Percentiles rank a stretch among this genome's conserved stretches.
phyloP scores from a whole-genome alignment of 345 rosid species.

The Lumnitzera littorea region DNA sequence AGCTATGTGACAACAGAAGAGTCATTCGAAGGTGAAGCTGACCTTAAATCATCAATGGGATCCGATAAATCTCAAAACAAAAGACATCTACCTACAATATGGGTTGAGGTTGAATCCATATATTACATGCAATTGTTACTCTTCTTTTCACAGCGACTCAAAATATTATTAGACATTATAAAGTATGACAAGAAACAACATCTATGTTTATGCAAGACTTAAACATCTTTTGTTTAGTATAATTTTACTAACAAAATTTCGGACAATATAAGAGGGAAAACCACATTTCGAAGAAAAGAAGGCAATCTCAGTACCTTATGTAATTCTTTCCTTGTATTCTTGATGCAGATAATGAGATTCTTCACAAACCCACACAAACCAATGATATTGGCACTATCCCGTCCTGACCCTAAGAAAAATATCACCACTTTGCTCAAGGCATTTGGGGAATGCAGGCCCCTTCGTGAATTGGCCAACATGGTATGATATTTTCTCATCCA shows the following conservation, averaged over 20 bases:
- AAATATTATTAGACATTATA: too few relatives aligned
- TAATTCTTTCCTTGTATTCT: background rate
- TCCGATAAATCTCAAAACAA: slow-evolving; percentile 53
- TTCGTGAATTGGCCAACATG: slow-evolving; percentile 85
- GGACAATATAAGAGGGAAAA: background rate
- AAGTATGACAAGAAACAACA: too few relatives aligned
- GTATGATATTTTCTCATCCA: slow-evolving; percentile 23
- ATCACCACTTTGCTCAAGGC: slow-evolving; percentile 88
- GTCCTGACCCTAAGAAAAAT: slow-evolving; percentile 89
- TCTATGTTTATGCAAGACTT: too few relatives aligned
- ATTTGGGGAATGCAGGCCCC: slow-evolving; percentile 77
- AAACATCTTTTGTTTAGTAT: too few relatives aligned
- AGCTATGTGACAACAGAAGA: slow-evolving; percentile 47
- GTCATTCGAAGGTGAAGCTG: slow-evolving; percentile 40
- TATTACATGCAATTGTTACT: background rate
- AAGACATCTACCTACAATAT: slow-evolving; percentile 68
- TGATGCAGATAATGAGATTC: slow-evolving; percentile 70
- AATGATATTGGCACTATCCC: slow-evolving; percentile 78
- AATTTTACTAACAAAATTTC: too few relatives aligned
- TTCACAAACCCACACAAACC: slow-evolving; percentile 93
- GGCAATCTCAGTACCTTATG: background rate
- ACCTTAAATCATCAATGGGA: slow-evolving; percentile 48
- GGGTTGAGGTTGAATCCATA: slow-evolving; percentile 57
- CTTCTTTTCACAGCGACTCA: background rate
- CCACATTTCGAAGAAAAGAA: background rate